phyloP scores from a whole-genome alignment of 805 yeast species.

The Lachancea lanzarotensis region DNA sequence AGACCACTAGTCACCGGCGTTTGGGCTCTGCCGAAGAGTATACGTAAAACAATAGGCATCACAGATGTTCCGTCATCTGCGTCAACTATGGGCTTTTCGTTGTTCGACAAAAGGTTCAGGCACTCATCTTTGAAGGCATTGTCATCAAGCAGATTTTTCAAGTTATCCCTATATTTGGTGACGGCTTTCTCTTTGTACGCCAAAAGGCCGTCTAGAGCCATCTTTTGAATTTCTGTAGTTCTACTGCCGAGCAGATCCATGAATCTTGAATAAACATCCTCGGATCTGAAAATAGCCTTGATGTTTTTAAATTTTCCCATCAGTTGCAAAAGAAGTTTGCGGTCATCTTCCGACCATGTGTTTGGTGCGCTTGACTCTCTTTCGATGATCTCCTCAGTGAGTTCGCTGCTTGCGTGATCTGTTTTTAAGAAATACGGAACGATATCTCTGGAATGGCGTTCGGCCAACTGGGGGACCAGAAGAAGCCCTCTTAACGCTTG shows the following conservation, averaged over 20 bases:
- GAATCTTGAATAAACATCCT: conserved; percentile 47
- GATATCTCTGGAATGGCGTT: conserved; percentile 48
- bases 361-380: conserved; percentile 13
- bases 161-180: conserved; percentile 63
- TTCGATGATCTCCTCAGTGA: conserved; percentile 1
- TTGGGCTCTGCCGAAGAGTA: conserved; percentile 83
- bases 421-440: conserved; percentile 50
- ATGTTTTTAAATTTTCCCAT: conserved; percentile 62
- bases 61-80: conserved; percentile 50
- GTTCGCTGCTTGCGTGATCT: conserved; percentile 15
- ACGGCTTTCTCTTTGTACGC: conserved; percentile 55
- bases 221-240: conserved; percentile 55
- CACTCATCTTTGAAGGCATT: conserved; percentile 81
- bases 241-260: conserved; percentile 56
- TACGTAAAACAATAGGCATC: conserved; percentile 68
- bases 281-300: conserved; percentile 45
- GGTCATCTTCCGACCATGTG: conserved; percentile 46
- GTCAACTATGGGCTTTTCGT: conserved; percentile 50
- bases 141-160: conserved; percentile 73
- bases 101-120: conserved; percentile 46
- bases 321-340: conserved; percentile 51
- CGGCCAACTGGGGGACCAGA: conserved; percentile 62
- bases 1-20: conserved; percentile 59
- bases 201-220: conserved; percentile 64
- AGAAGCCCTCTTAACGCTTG: conserved; percentile 53